Percentiles rank a stretch among this genome's conserved stretches.
These are phyloP conservation scores for Aspergillus haitiensis DNA, from an alignment of 495 filamentous ascomycete genomes.

Conservation along the genomic window DNA sequence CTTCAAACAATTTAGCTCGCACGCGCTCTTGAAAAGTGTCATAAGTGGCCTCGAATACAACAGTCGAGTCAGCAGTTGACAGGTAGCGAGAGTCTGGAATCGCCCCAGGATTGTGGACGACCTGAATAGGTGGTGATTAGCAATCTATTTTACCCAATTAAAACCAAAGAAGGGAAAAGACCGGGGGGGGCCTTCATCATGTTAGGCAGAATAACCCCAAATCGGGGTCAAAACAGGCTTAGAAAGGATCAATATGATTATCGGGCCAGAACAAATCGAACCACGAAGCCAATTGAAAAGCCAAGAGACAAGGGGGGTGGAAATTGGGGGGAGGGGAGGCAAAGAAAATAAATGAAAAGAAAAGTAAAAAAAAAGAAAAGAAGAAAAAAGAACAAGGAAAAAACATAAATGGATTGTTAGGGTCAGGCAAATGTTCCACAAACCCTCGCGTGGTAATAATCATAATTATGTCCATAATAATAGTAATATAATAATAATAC, in stretches of 20 bases:
- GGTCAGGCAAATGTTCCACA: constrained; percentile 3
- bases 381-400: background rate
- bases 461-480: constrained; percentile 5
- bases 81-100: constrained; percentile 49
- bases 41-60: constrained; percentile 50
- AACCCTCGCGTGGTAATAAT: constrained; percentile 12
- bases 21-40: constrained; percentile 41
- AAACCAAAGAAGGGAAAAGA: constrained; percentile 15
- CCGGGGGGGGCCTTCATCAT: background rate
- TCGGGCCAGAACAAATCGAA: constrained; percentile 10
- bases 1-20: constrained; percentile 34
- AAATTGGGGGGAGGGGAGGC: too few species aligned
- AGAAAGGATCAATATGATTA: constrained; percentile 12
- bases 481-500: constrained; percentile 14
- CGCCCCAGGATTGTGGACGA: constrained; percentile 51
- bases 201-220: constrained; percentile 4
- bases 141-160: constrained; percentile 23
- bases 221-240: background rate
- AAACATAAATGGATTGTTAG: background rate
- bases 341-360: constrained; percentile 1
- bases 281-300: too few species aligned
- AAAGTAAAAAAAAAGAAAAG: constrained; percentile 4
- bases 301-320: too few species aligned
- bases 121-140: constrained; percentile 32
- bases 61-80: constrained; percentile 42